These are phyloP conservation scores for Rhodomyrtus tomentosa DNA, from an alignment of 345 rosid genomes.

Conservation along the genomic window DNA sequence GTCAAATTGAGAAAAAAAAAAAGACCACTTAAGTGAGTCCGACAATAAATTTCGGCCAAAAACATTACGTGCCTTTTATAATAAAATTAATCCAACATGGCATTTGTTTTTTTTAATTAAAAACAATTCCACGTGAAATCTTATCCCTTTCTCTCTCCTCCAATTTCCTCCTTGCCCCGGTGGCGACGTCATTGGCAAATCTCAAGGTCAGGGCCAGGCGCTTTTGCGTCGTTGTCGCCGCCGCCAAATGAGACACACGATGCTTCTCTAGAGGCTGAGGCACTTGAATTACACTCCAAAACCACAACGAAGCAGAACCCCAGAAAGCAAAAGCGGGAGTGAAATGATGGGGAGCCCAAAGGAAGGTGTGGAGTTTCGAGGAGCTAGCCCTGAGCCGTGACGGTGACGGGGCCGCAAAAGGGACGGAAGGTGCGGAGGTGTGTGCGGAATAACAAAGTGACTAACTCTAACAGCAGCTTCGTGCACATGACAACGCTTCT, in stretches of 20 bases:
- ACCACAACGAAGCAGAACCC: conserved; percentile 13
- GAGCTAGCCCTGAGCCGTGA: conserved; percentile 73
- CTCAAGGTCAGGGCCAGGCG: conserved; percentile 2
- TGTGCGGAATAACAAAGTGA: too few species aligned
- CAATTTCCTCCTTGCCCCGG: not conserved
- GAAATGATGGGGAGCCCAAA: not conserved
- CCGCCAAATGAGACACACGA: conserved; percentile 35
- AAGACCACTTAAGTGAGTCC: too few species aligned
- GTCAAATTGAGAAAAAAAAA: too few species aligned
- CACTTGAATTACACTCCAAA: conserved; percentile 50
- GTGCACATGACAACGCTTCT: too few species aligned
- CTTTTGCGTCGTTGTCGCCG: conserved; percentile 16
- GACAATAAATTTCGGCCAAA: too few species aligned
- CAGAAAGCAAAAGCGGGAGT: not conserved
- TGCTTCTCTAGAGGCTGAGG: conserved; percentile 66
- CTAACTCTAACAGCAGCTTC: too few species aligned
- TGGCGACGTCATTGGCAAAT: not conserved
- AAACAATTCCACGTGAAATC: not conserved
- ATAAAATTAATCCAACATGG: too few species aligned
- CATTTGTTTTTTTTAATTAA: too few species aligned
- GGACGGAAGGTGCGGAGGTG: conserved; percentile 12
- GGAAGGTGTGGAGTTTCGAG: conserved; percentile 44
- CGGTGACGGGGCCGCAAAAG: conserved; percentile 71
- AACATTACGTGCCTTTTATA: too few species aligned
- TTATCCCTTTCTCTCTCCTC: conserved; percentile 25